These are phyloP conservation scores for Kluyveromyces siamensis DNA, from an alignment of 805 yeast species.

Conservation along the genomic window DNA sequence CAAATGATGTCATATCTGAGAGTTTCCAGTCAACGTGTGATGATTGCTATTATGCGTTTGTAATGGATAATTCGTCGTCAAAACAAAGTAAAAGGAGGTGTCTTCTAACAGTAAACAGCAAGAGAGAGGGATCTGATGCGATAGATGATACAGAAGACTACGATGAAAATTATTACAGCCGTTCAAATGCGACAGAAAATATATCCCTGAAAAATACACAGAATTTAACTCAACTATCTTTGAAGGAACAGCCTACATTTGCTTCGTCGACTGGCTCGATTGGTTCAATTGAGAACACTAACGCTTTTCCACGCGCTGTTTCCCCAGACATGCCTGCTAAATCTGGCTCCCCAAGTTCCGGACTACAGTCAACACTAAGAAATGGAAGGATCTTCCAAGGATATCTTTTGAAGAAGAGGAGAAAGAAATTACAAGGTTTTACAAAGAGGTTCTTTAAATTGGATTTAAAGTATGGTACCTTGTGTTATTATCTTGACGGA, in stretches of 20 bases:
- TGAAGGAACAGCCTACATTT: background rate
- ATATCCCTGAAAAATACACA: background rate
- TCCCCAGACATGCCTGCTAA: background rate
- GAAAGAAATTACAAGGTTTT: slow-evolving; percentile 80
- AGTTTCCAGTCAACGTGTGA: slow-evolving; percentile 47
- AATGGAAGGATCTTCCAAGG: slow-evolving; percentile 73
- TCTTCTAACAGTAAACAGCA: slow-evolving; percentile 46
- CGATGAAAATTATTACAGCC: background rate
- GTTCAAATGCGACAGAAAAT: background rate
- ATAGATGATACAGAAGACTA: background rate
- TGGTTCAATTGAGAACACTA: background rate
- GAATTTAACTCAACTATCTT: background rate
- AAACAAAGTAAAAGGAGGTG: slow-evolving; percentile 78
- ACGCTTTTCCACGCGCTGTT: background rate
- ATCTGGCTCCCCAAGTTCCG: slow-evolving; percentile 3
- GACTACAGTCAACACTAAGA: slow-evolving; percentile 10
- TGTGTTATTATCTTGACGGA: slow-evolving; percentile 70
- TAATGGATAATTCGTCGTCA: slow-evolving; percentile 87
- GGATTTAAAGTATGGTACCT: slow-evolving; percentile 71
- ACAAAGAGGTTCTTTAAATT: slow-evolving; percentile 77
- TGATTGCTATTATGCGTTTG: slow-evolving; percentile 70
- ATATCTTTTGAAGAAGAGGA: slow-evolving; percentile 63
- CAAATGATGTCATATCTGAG: slow-evolving; percentile 58
- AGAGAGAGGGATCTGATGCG: slow-evolving; percentile 14
- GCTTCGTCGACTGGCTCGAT: background rate